Evolutionary conservation across 2,329 filamentous ascomycete genomes (phyloP), one percentile per base, ranked within the genome.

Genomic region (Aschersonia sp.): DNA sequence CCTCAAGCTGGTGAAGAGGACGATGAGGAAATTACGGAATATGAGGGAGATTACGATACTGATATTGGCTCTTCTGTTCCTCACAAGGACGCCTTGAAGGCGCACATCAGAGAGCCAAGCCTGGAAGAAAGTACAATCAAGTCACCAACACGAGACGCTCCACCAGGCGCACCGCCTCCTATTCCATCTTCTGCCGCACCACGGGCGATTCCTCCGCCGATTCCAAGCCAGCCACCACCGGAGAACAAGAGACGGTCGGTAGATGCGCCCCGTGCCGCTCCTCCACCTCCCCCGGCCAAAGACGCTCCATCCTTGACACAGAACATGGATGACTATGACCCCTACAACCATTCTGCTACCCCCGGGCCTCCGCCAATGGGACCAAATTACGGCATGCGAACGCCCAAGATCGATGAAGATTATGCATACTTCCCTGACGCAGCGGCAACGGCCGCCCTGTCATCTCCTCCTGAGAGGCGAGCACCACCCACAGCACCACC

Each of bases 1-100:
- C 55, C 58, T 8, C 63, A 67, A 49, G 69, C 68, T 51, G 74
- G 68, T 30, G 82, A 84, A 33, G 80, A 80, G 33, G 81, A 83
- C 11, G 81, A 79, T 30, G 87, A 85, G 50, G 88, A 94, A 58
- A 76, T 87, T 35, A 94, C 87, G 0, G 90, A 96, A 59, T 97
- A 97, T 59, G 92, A 98, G 60, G 92, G 90, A 6, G 92, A 97
- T 60, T 97, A 97, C 61, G 92, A 97, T 57, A 97, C 92, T 6
- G 92, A 97, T 61, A 97, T 97, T 60, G 89, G 85, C 2, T 87
- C 89, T n/a, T 83, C 87, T 8, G 87, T 79, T n/a, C 87, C 85
- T 48, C 87, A 95, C 64, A 96, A 94, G 65, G 90, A 95, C 66
- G 89, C 90, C 1, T 66, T 97, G 51, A 94, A 90, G 63, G 70